Evolutionary conservation across 345 rosid genomes (phyloP), one percentile per base, ranked within the genome.

Genomic region (Physaria fendleri): DNA sequence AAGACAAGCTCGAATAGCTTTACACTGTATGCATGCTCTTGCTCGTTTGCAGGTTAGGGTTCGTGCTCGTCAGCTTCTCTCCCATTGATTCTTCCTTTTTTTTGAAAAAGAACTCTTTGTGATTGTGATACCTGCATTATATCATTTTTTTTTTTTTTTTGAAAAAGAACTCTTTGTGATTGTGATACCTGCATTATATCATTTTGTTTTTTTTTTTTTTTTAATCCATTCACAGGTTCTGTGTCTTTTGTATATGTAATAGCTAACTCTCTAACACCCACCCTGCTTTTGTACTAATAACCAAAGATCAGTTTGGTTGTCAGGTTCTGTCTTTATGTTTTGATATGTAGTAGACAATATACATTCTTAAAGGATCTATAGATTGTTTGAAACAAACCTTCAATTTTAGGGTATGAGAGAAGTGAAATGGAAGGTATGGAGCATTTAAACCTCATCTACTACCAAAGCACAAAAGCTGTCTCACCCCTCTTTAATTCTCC

Each of bases 21-120:
- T 82, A 69, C 88, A 80, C 13, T 84, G 92, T 51, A 88, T 88
- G 95, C 83, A 81, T 4, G 82, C 87, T 14, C 89, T 87, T 2
- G 90, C 81, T 28, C 76, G 84, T 16, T 77, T 91, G 74, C 96
- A 91, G 74, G 86, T 91, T 55, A 69, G 83, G 51, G 74, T 85
- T 50, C 82, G 87, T 21, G 84, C 89, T 8, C 79, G 83, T 69
- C 94, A 91, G 71, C 79, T 85, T 44, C 82, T 87, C 11, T 55
- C 72, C 37, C 45, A 34, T 22, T 68, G 30, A 48, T 8, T 49
- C 5, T 29, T 40, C 3, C 1, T 8, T 8, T 29, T 29, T 8
- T 8, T 2, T 29, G 2, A n/a, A 10, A 20, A 34, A 7, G 1
- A 25, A 13, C 13, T 1, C 18, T 0, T 51, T 59, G 66, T 59